Percentiles rank a stretch among this genome's conserved stretches.
phyloP scores from a whole-genome alignment of 2,329 filamentous ascomycete species.

The Pezicula carpinea region DNA sequence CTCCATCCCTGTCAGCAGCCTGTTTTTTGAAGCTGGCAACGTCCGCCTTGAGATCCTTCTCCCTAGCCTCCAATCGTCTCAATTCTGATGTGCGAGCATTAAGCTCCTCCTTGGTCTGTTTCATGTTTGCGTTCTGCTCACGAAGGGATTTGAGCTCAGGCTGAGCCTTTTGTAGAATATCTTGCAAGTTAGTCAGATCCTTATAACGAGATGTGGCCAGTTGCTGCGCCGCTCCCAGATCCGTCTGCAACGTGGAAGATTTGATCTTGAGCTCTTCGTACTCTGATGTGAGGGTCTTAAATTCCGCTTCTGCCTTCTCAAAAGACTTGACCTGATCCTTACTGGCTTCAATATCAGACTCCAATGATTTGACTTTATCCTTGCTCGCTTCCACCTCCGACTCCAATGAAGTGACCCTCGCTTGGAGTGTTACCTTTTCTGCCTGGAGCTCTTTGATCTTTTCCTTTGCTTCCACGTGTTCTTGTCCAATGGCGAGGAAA shows the following conservation, averaged over 20 bases:
- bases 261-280: slow-evolving; percentile 67
- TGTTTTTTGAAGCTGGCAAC: slow-evolving; percentile 65
- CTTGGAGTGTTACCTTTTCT: slow-evolving; percentile 63
- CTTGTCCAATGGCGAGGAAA: slow-evolving; percentile 71
- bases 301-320: slow-evolving; percentile 22
- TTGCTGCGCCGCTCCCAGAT: slow-evolving; percentile 80
- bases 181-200: slow-evolving; percentile 75
- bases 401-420: slow-evolving; percentile 64
- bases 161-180: slow-evolving; percentile 78
- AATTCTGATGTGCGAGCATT: slow-evolving; percentile 57
- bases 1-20: slow-evolving; percentile 67
- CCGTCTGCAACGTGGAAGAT: slow-evolving; percentile 67
- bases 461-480: slow-evolving; percentile 80
- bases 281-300: slow-evolving; percentile 41
- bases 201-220: slow-evolving; percentile 84
- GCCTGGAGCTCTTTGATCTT: slow-evolving; percentile 64
- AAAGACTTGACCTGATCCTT: slow-evolving; percentile 23
- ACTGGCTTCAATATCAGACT: slow-evolving; percentile 58
- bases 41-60: slow-evolving; percentile 77
- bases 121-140: slow-evolving; percentile 71
- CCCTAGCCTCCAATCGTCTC: slow-evolving; percentile 71
- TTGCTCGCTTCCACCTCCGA: slow-evolving; percentile 52
- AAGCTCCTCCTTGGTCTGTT: slow-evolving; percentile 71
- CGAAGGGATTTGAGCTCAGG: slow-evolving; percentile 78
- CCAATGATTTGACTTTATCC: slow-evolving; percentile 40